Conservation (phyloP, 306 rosid genomes). For the Medicago arabica region DNA sequence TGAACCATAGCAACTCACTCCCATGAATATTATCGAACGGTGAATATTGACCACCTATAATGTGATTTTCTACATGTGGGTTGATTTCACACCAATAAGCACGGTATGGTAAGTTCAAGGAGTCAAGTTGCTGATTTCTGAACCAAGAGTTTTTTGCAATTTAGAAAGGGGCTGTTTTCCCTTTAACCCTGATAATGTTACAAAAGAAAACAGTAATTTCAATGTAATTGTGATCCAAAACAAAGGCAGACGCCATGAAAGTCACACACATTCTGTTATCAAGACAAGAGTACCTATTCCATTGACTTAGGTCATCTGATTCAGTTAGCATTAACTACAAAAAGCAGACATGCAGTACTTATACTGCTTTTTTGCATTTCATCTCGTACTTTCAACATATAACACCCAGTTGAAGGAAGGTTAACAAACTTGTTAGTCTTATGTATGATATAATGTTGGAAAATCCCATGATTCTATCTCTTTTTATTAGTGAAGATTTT, state of each 20-base stretch:
- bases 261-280: background rate
- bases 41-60: background rate
- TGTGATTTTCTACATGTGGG: background rate
- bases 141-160: background rate
- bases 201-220: background rate
- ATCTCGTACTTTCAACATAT: background rate
- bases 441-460: background rate
- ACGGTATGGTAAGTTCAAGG: background rate
- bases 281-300: background rate
- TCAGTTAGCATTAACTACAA: background rate
- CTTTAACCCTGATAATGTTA: background rate
- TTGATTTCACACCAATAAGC: constrained; percentile 1
- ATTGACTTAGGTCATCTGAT: constrained; percentile 4
- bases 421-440: background rate
- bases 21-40: background rate
- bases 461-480: background rate
- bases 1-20: background rate
- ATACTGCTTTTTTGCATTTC: background rate
- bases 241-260: constrained; percentile 15
- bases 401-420: background rate
- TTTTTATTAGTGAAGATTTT: too few relatives aligned
- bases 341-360: background rate
- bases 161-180: background rate
- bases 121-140: background rate
- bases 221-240: background rate